Percentiles rank a stretch among this genome's conserved stretches.
Evolutionary conservation across 164 flowering plant species (phyloP).

Genomic region (Sextonia rubra): DNA sequence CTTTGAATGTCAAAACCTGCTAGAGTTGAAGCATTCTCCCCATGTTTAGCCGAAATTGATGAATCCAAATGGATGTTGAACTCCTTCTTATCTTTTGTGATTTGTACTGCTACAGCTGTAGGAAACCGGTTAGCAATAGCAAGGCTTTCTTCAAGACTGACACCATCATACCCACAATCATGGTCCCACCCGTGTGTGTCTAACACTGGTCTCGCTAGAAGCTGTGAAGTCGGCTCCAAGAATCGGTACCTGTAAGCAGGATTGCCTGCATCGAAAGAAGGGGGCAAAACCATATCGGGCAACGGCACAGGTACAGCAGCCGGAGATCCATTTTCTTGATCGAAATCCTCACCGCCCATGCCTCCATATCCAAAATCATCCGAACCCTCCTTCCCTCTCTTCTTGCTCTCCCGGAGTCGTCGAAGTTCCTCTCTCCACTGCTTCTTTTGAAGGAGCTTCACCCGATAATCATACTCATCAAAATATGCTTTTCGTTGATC

Average conservation of each 20-base stretch:
- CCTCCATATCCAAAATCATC: conserved; percentile 23
- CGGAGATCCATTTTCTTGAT: conserved; percentile 55
- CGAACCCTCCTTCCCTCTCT: conserved; percentile 44
- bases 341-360: conserved; percentile 49
- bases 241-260: conserved; percentile 81
- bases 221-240: conserved; percentile 82
- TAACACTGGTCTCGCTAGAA: conserved; percentile 78
- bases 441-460: conserved; percentile 91
- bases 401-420: conserved; percentile 70
- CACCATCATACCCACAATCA: conserved; percentile 93
- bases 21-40: conserved; percentile 67
- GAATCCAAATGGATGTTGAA: conserved; percentile 90
- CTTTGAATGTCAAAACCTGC: conserved; percentile 89
- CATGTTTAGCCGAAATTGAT: conserved; percentile 68
- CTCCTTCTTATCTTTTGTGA: conserved; percentile 91
- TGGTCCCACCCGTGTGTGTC: conserved; percentile 97
- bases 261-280: conserved; percentile 78
- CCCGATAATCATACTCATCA: conserved; percentile 91
- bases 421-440: conserved; percentile 85
- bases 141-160: conserved; percentile 68
- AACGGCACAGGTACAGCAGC: conserved; percentile 77
- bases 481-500: conserved; percentile 86
- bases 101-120: conserved; percentile 52
- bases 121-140: conserved; percentile 63
- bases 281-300: conserved; percentile 85